Conservation (phyloP, 371 early-diverging fungal species). For the Chytridium lagenaria region DNA sequence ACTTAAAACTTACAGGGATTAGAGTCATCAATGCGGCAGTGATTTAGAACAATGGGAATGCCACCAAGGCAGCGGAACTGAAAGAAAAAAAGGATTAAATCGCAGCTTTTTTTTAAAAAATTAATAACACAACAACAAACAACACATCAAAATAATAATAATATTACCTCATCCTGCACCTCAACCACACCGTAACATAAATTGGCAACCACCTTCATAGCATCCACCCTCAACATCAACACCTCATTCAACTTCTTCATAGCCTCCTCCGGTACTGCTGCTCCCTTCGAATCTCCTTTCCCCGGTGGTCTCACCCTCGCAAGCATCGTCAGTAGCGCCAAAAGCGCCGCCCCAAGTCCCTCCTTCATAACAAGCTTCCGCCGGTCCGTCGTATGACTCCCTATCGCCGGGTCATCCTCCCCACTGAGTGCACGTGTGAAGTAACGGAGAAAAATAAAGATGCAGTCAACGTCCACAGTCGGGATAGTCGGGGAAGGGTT, state of each 20-base stretch:
- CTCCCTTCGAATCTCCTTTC: background rate
- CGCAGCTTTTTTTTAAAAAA: no score
- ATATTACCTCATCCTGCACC: constrained; percentile 44
- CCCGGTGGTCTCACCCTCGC: constrained; percentile 27
- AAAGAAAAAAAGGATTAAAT: background rate
- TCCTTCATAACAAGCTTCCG: constrained; percentile 33
- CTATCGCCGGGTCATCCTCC: background rate
- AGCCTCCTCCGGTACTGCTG: constrained; percentile 15
- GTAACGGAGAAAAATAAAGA: background rate
- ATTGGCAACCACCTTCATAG: constrained; percentile 44
- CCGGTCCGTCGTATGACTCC: background rate
- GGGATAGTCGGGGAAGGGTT: no score
- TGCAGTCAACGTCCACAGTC: background rate
- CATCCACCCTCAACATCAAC: constrained; percentile 45
- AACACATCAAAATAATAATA: background rate
- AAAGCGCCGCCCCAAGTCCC: constrained; percentile 30
- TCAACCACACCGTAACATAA: constrained; percentile 37
- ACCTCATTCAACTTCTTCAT: constrained; percentile 26
- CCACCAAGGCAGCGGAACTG: constrained; percentile 50
- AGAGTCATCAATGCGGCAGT: constrained; percentile 75
- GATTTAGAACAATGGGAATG: constrained; percentile 63
- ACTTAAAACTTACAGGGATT: constrained; percentile 77
- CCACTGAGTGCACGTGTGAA: background rate
- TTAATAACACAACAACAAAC: background rate
- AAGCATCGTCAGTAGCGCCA: constrained; percentile 30